Conservation (phyloP, 306 rosid genomes). For the Rosa rugosa region DNA sequence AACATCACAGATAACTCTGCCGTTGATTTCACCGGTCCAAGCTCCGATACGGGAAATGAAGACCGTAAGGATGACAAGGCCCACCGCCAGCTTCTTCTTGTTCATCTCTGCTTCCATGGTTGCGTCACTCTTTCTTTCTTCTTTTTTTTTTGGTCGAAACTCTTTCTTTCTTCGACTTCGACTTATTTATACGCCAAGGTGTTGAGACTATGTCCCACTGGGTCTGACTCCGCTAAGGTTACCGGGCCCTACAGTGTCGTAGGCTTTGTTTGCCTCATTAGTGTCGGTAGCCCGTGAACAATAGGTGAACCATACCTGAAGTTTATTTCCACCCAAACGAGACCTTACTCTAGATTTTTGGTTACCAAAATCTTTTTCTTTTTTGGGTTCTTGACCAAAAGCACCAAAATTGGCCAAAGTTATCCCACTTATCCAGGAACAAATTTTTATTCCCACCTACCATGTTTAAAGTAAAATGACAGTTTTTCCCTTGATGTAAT, state of each 20-base stretch:
- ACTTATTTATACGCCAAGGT: not conserved
- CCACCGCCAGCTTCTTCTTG: slow-evolving; percentile 33
- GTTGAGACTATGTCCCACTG: not conserved
- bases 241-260: not conserved
- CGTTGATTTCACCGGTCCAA: slow-evolving; percentile 98
- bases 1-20: slow-evolving; percentile 88
- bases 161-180: not conserved
- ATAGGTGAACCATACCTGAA: not conserved
- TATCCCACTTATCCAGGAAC: no score
- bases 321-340: not conserved
- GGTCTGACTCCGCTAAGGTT: no score
- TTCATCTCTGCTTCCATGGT: slow-evolving; percentile 47
- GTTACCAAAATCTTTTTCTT: no score
- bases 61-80: slow-evolving; percentile 36
- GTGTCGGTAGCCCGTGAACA: slow-evolving; percentile 3
- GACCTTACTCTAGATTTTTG: not conserved
- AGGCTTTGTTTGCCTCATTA: slow-evolving; percentile 24
- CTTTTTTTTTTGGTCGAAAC: no score
- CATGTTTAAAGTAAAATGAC: no score
- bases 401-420: no score
- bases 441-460: no score
- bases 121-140: not conserved
- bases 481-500: no score
- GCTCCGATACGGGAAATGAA: slow-evolving; percentile 44
- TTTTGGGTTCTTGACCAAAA: no score